phyloP scores from a whole-genome alignment of 2,329 filamentous ascomycete genomes.

The Fusarium chaquense region DNA sequence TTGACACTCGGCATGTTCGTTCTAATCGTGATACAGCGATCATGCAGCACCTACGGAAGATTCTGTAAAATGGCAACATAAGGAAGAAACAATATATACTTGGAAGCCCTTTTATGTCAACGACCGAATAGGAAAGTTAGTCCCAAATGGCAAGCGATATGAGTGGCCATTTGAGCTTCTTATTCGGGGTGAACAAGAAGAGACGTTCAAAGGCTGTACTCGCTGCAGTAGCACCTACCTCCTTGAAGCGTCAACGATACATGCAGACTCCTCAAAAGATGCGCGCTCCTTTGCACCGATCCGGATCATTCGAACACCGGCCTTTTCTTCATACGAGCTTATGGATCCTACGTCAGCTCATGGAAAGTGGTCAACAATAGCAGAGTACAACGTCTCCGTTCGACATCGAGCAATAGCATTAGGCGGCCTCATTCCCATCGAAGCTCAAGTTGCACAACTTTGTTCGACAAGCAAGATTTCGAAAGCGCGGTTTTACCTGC shows the following conservation, averaged over 20 bases:
- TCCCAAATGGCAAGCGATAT: neutral
- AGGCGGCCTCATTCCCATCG: neutral
- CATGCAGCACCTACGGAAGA: conserved; percentile 1
- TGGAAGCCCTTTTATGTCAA: neutral
- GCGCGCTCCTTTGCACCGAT: neutral
- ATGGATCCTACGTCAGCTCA: conserved; percentile 10
- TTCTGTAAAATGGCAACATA: neutral
- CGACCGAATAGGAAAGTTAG: fast-evolving
- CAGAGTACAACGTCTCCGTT: conserved; percentile 7
- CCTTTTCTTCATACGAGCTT: conserved; percentile 15
- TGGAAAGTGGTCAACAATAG: neutral
- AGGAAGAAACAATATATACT: neutral
- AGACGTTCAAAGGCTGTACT: conserved; percentile 10
- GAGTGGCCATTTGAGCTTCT: conserved; percentile 3
- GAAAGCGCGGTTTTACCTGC: neutral
- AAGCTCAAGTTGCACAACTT: neutral
- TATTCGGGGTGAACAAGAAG: neutral
- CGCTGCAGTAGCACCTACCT: conserved; percentile 7
- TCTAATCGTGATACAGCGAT: neutral
- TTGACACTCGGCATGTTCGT: neutral
- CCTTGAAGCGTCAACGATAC: neutral
- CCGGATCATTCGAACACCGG: neutral
- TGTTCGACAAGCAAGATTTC: fast-evolving
- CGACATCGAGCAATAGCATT: conserved; percentile 10
- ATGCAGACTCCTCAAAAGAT: neutral